phyloP scores from a whole-genome alignment of 2,329 filamentous ascomycete species.

The Herpomyces periplanetae region DNA sequence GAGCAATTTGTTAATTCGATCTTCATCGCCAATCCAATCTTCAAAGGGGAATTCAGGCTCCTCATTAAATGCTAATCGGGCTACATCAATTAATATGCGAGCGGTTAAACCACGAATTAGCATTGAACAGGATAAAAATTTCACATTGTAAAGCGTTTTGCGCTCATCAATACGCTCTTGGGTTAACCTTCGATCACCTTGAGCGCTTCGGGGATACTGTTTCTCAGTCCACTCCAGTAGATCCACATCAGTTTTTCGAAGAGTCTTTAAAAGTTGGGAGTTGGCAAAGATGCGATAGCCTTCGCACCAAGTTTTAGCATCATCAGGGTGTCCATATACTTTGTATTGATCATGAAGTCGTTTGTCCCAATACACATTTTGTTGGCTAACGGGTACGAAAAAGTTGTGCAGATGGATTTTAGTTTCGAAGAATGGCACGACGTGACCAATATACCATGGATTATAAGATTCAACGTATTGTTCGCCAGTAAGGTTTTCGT shows the following conservation, averaged over 20 bases:
- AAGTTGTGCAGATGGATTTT: slow-evolving; percentile 77
- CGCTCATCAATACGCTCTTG: slow-evolving; percentile 9
- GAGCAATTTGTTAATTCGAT: no score
- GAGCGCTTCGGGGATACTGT: slow-evolving; percentile 1
- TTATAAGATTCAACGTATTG: slow-evolving; percentile 9
- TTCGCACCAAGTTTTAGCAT: no score
- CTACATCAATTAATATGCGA: slow-evolving; percentile 51
- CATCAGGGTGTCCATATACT: no score
- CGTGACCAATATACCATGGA: slow-evolving; percentile 49
- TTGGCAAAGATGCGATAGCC: no score
- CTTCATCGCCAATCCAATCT: no score
- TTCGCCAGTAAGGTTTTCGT: slow-evolving; percentile 6
- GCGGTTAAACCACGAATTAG: slow-evolving; percentile 88
- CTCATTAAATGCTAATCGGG: slow-evolving; percentile 39
- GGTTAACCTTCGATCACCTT: slow-evolving; percentile 5
- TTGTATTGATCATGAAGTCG: background rate
- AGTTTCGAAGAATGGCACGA: slow-evolving; percentile 35
- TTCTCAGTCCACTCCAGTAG: slow-evolving; percentile 1
- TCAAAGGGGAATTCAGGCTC: slow-evolving; percentile 67
- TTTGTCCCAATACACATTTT: slow-evolving; percentile 20
- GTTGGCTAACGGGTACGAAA: slow-evolving; percentile 36
- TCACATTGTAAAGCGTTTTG: slow-evolving; percentile 11
- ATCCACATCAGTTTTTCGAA: background rate
- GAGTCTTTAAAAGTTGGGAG: no score
- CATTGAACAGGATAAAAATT: slow-evolving; percentile 9